Percentiles rank a stretch among this genome's conserved stretches.
phyloP scores from a whole-genome alignment of 306 rosid genomes.

The Nissolia schottii region DNA sequence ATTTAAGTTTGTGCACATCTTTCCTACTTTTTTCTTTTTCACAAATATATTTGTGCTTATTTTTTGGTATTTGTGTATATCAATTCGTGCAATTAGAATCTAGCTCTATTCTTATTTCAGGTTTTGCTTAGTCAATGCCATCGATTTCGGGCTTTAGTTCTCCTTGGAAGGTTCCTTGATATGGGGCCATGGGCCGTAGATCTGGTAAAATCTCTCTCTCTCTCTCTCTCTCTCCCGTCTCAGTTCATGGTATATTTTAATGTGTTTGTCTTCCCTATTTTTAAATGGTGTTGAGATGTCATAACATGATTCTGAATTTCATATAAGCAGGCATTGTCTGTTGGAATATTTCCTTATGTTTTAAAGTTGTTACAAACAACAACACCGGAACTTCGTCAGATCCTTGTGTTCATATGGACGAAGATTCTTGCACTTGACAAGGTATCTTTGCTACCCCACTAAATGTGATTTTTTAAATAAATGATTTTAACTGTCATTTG shows the following conservation, averaged over 20 bases:
- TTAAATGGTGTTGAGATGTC: background rate
- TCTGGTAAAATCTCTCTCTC: slow-evolving; percentile 45
- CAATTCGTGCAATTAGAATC: slow-evolving; percentile 23
- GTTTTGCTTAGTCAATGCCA: slow-evolving; percentile 96
- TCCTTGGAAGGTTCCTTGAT: slow-evolving; percentile 97
- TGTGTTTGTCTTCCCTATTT: background rate
- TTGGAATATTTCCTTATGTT: slow-evolving; percentile 98
- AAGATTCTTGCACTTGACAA: slow-evolving; percentile 97
- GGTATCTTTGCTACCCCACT: slow-evolving; percentile 39
- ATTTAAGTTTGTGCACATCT: background rate
- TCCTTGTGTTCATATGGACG: slow-evolving; percentile 98
- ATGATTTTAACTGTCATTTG: background rate
- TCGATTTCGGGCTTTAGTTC: slow-evolving; percentile 85
- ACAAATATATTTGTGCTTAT: background rate
- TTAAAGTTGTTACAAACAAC: slow-evolving; percentile 91
- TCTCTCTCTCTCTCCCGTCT: background rate
- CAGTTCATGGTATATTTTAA: background rate
- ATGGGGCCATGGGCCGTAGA: slow-evolving; percentile 99
- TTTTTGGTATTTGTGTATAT: background rate
- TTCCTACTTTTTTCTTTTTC: background rate
- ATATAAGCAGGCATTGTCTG: slow-evolving; percentile 77
- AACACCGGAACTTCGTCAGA: slow-evolving; percentile 90
- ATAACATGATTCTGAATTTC: slow-evolving; percentile 9
- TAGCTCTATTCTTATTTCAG: slow-evolving; percentile 41
- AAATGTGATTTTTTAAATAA: too few relatives aligned